Percentiles rank a stretch among this genome's conserved stretches.
Evolutionary conservation across 768 basidiomycete species (phyloP).

Genomic region (Serendipita sp.): DNA sequence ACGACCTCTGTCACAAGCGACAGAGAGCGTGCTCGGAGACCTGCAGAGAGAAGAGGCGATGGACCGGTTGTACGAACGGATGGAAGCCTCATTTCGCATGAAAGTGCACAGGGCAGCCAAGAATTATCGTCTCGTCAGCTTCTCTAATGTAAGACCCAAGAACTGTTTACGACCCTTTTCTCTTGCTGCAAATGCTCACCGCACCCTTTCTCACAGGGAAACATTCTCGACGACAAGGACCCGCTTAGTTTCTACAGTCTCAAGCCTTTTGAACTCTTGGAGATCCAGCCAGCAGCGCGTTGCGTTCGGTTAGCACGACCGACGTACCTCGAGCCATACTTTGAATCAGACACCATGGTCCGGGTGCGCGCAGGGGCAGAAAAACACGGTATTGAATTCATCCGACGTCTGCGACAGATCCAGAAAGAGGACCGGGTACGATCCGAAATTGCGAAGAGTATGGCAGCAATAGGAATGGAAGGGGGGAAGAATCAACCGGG

Average conservation of each 20-base stretch:
- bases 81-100: not conserved
- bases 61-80: conserved; percentile 1
- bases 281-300: not conserved
- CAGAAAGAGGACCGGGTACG: not conserved
- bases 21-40: not conserved
- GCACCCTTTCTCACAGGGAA: not conserved
- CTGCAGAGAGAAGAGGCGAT: not conserved
- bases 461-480: conserved; percentile 1
- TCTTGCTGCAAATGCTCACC: not conserved
- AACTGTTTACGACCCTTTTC: not conserved
- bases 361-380: not conserved
- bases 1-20: not conserved
- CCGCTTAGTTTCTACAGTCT: not conserved
- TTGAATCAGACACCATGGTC: conserved; percentile 2
- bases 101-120: not conserved
- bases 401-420: not conserved
- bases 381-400: conserved; percentile 2
- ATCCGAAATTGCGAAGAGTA: not conserved
- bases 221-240: not conserved
- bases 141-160: not conserved
- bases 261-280: conserved; percentile 2
- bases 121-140: conserved; percentile 2
- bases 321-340: conserved; percentile 2
- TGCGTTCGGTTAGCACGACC: not conserved
- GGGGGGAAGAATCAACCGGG: not conserved